A percentile compares a stretch with the other conserved stretches of the same genome.
These are phyloP conservation scores for Heritiera fomes DNA, from an alignment of 345 rosid genomes.

Conservation along the genomic window DNA sequence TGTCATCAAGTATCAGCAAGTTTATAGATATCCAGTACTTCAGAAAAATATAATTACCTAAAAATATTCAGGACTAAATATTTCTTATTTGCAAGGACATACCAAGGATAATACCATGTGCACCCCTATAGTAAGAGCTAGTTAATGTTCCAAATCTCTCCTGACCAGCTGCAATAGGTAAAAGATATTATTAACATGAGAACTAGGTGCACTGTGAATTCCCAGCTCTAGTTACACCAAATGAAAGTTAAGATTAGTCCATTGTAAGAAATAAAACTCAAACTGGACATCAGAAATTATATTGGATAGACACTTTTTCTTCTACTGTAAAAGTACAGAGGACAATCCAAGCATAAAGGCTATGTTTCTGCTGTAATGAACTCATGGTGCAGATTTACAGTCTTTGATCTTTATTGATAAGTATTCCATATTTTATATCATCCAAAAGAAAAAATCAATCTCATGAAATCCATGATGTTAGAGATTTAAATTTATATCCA, in stretches of 20 bases:
- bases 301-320: background rate
- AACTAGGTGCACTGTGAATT: background rate
- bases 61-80: background rate
- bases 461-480: background rate
- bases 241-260: background rate
- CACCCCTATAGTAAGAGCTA: conserved; percentile 91
- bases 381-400: background rate
- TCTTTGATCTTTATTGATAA: background rate
- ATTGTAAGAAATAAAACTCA: background rate
- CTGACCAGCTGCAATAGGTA: conserved; percentile 76
- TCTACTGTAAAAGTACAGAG: background rate
- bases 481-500: background rate
- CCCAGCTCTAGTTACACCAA: background rate
- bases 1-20: background rate
- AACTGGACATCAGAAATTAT: background rate
- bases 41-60: background rate
- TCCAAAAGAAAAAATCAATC: background rate
- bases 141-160: conserved; percentile 85
- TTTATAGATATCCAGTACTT: background rate
- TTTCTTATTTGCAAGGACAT: conserved; percentile 24
- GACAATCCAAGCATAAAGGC: background rate
- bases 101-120: conserved; percentile 96
- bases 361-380: background rate
- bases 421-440: background rate
- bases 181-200: background rate